A percentile compares a stretch with the other conserved stretches of the same genome.
These are phyloP conservation scores for Bromus sterilis DNA, from an alignment of 176 grass and related monocot species.

Conservation along the genomic window DNA sequence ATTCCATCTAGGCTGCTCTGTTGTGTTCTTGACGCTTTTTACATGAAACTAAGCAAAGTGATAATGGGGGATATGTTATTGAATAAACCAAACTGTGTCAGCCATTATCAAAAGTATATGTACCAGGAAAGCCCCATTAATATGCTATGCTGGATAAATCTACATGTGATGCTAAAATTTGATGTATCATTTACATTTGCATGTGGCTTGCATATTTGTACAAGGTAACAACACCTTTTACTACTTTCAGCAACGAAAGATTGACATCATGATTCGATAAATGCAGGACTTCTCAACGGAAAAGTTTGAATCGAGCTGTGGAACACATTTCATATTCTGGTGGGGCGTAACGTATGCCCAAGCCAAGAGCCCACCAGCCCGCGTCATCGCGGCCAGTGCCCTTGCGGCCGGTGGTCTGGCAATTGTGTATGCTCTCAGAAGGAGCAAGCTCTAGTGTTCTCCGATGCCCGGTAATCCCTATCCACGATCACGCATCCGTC, in stretches of 20 bases:
- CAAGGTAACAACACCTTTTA: neutral
- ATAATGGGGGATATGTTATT: neutral
- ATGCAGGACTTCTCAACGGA: slow-evolving; percentile 48
- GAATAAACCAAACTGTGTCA: neutral
- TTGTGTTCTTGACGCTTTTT: neutral
- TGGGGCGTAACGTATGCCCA: slow-evolving; percentile 37
- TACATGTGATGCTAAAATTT: neutral
- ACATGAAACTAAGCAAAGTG: neutral
- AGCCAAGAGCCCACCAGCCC: slow-evolving; percentile 4
- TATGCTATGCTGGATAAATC: neutral
- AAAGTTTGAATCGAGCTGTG: slow-evolving; percentile 54
- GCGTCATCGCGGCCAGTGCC: slow-evolving; percentile 32
- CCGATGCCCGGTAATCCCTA: neutral
- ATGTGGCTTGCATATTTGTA: neutral
- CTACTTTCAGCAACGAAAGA: neutral
- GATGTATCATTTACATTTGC: neutral
- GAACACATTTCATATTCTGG: slow-evolving; percentile 30
- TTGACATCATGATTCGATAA: neutral
- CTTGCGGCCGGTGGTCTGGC: slow-evolving; percentile 38
- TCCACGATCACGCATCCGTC: neutral
- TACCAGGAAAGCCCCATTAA: neutral
- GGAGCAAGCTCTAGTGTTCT: slow-evolving; percentile 4
- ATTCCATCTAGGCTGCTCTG: neutral
- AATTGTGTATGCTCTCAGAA: slow-evolving; percentile 33
- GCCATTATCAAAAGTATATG: neutral